Base-by-base conservation (phyloP, 768 basidiomycete genomes). In the Phanerochaete sordida region DNA sequence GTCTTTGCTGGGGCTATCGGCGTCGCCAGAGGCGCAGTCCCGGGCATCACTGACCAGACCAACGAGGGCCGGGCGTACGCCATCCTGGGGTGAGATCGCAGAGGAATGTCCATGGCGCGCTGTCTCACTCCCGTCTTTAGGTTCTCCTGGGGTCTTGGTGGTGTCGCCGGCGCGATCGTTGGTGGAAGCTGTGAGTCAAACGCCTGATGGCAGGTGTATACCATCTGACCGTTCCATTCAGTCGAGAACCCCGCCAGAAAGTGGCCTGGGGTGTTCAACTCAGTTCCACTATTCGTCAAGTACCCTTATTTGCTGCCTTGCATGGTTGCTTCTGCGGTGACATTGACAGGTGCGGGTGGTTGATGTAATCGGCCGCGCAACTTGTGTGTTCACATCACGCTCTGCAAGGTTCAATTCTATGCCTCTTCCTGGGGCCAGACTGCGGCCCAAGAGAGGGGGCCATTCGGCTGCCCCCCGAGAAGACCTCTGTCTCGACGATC, bases 1-100 rank as follows among this genome's bases (percentile, higher is more conserved):
- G 81, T 95, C 28, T 97, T 96, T 68, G 91, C 90, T 2, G 95
- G 96, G 3, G 91, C 95, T 23, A 90, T 98, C 19, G 96, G 96
- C 23, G 96, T 98, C 27, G 95, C 94, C 46, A 84, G 96, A 68
- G 91, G 94, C 13, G 90, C 86, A 21, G 87, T 98, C 53, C 76
- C 91, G 13, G 87, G 87, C 64, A 82, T 99, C 59, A 95, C 97
- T 0, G 95, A 98, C 72, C 76, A 86, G 28, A 90, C 87, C 54
- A 99, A 99, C 73, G 95, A 98, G 73, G 91, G 91, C 26, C 82
- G 93, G 65, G 97, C 96, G 24, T 98, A 98, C 72, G 93, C 95
- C 48, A 91, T 95, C 59, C 78, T 98, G 49, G 95, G 95, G 85
- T 90, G 63, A 64, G 75, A 65, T 11, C 26, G n/a, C 35, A 28